These are phyloP conservation scores for Inonotus hispidus DNA, from an alignment of 1,284 basidiomycete genomes.

Conservation along the genomic window DNA sequence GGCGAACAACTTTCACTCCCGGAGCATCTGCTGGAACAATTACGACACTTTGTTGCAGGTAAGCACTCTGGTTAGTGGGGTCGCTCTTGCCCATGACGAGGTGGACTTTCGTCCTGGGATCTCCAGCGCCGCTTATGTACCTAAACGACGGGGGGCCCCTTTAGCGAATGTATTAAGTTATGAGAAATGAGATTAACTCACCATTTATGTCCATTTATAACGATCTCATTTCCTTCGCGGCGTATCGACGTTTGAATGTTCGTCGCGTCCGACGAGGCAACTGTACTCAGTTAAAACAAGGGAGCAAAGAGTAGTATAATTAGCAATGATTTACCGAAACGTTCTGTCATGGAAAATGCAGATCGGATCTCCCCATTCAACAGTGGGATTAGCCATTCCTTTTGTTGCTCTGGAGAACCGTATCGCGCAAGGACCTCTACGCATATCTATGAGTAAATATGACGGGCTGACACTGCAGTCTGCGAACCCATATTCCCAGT, in stretches of 20 bases:
- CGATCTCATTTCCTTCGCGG: conserved; percentile 82
- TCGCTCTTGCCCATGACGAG: conserved; percentile 93
- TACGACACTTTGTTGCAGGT: conserved; percentile 90
- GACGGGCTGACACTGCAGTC: neutral
- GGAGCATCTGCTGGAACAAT: conserved; percentile 85
- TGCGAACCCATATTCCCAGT: conserved; percentile 89
- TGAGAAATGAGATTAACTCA: conserved; percentile 23
- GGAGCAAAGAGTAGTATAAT: conserved; percentile 9
- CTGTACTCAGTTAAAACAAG: conserved; percentile 34
- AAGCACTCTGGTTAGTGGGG: conserved; percentile 61
- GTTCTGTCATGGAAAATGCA: conserved; percentile 93
- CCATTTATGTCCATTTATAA: conserved; percentile 98
- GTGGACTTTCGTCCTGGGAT: conserved; percentile 86
- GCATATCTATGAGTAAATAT: conserved; percentile 7
- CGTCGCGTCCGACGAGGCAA: conserved; percentile 93
- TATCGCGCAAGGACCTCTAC: conserved; percentile 95
- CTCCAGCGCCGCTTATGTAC: conserved; percentile 98
- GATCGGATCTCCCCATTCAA: conserved; percentile 92
- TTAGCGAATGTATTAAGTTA: neutral
- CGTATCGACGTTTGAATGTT: conserved; percentile 91
- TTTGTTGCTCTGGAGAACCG: conserved; percentile 84
- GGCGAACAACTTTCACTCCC: conserved; percentile 86
- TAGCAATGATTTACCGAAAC: conserved; percentile 52
- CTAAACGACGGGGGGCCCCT: conserved; percentile 30
- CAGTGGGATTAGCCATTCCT: conserved; percentile 85